These are phyloP conservation scores for Diaporthe sp. DNA, from an alignment of 2,329 filamentous ascomycete genomes.

Conservation along the genomic window DNA sequence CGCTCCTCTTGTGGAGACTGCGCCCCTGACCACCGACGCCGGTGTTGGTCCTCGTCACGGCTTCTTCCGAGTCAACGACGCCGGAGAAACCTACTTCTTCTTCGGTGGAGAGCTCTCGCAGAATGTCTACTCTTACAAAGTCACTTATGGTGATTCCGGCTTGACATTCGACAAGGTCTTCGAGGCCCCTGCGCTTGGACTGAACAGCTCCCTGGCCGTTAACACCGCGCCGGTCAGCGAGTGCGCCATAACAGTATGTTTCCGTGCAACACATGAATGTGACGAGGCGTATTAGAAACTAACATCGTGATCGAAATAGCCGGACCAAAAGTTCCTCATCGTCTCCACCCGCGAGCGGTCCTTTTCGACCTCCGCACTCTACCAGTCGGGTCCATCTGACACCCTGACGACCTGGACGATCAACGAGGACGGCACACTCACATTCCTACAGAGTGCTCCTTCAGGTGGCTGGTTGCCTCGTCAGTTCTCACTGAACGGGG, in stretches of 20 bases:
- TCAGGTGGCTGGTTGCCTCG: slow-evolving; percentile 76
- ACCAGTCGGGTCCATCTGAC: slow-evolving; percentile 63
- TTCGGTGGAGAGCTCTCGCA: slow-evolving; percentile 45
- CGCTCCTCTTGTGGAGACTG: slow-evolving; percentile 42
- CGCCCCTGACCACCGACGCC: slow-evolving; percentile 40
- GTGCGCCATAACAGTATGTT: slow-evolving; percentile 44
- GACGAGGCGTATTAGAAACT: neutral
- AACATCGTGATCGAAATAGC: slow-evolving; percentile 4
- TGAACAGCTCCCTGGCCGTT: slow-evolving; percentile 39
- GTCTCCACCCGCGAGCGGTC: slow-evolving; percentile 76
- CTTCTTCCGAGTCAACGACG: slow-evolving; percentile 43
- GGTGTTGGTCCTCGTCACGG: slow-evolving; percentile 44
- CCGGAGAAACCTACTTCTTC: slow-evolving; percentile 43
- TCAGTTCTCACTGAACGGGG: slow-evolving; percentile 76
- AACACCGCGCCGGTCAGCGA: slow-evolving; percentile 44
- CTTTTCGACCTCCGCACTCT: slow-evolving; percentile 59
- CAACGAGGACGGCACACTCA: slow-evolving; percentile 65
- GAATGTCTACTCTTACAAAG: slow-evolving; percentile 44
- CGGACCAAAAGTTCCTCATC: slow-evolving; percentile 72
- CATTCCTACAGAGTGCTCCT: slow-evolving; percentile 68
- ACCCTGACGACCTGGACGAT: slow-evolving; percentile 75
- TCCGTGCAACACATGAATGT: neutral
- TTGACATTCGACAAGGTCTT: slow-evolving; percentile 44
- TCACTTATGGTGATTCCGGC: slow-evolving; percentile 42
- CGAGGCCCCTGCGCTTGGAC: slow-evolving; percentile 39